Evolutionary conservation across 2,329 filamentous ascomycete genomes (phyloP).

Genomic region (Furcasterigmium sp.): DNA sequence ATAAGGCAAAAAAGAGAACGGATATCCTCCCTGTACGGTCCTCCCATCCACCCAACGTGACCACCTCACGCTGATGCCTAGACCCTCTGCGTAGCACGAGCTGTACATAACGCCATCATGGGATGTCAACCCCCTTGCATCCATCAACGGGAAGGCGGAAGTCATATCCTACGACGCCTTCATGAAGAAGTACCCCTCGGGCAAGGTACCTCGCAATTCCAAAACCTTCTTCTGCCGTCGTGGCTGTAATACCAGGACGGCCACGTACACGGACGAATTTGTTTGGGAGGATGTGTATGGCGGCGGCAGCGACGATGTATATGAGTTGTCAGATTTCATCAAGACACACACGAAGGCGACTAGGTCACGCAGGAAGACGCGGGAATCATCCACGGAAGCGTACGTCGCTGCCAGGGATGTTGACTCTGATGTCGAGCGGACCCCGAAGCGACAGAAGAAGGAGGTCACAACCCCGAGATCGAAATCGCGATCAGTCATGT

Average conservation of each 20-base stretch:
- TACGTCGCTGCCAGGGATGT: constrained; percentile 19
- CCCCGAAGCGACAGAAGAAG: constrained; percentile 12
- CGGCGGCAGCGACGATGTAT: constrained; percentile 60
- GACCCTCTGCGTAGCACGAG: constrained; percentile 78
- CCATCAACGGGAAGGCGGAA: constrained; percentile 84
- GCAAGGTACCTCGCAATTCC: constrained; percentile 66
- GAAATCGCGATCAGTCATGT: not conserved
- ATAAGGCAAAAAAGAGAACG: constrained; percentile 72
- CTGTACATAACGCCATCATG: constrained; percentile 85
- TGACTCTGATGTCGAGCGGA: constrained; percentile 16
- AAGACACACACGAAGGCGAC: constrained; percentile 69
- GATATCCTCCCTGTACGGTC: constrained; percentile 65
- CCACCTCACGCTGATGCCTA: not conserved
- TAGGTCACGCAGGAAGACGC: constrained; percentile 37
- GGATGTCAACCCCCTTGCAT: constrained; percentile 79
- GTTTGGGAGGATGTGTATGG: constrained; percentile 81
- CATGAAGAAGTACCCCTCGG: constrained; percentile 63
- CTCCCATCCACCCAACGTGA: not conserved
- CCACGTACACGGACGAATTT: constrained; percentile 89
- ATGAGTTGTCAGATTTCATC: constrained; percentile 60
- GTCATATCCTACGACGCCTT: constrained; percentile 72
- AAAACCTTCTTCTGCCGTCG: constrained; percentile 88
- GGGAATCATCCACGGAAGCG: constrained; percentile 20
- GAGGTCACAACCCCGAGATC: constrained; percentile 8
- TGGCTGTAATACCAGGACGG: constrained; percentile 83